phyloP scores from a whole-genome alignment of 176 grass and related monocot genomes.

The Oryza brachyantha region DNA sequence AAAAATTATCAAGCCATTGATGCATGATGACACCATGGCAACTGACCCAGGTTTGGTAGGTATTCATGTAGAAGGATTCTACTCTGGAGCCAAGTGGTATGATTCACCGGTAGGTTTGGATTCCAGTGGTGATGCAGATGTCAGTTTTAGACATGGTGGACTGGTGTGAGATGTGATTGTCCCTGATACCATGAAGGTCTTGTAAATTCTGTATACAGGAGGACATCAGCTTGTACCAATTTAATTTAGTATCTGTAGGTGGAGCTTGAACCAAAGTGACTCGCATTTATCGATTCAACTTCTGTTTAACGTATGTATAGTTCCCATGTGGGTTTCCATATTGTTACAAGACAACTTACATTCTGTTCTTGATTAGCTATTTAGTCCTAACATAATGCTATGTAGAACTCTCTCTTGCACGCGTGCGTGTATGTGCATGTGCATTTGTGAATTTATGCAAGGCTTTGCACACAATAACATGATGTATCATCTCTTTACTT shows the following conservation, averaged over 20 bases:
- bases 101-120: constrained; percentile 89
- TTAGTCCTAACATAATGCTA: constrained; percentile 9
- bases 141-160: constrained; percentile 68
- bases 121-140: constrained; percentile 59
- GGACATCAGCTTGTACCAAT: constrained; percentile 42
- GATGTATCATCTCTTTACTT: constrained; percentile 3
- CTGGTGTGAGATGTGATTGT: constrained; percentile 56
- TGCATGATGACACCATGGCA: constrained; percentile 73
- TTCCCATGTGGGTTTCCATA: constrained; percentile 22
- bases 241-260: constrained; percentile 44
- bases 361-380: constrained; percentile 19
- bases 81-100: constrained; percentile 87
- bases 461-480: neutral
- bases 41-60: constrained; percentile 70
- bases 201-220: constrained; percentile 97
- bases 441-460: neutral
- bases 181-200: constrained; percentile 34
- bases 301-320: constrained; percentile 34
- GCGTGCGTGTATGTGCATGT: no score
- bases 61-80: constrained; percentile 93
- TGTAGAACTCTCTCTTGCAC: neutral
- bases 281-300: constrained; percentile 38
- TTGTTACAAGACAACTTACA: constrained; percentile 3
- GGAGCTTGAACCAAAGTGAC: constrained; percentile 43
- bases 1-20: constrained; percentile 81